Evolutionary conservation across 2,329 filamentous ascomycete species (phyloP).

Genomic region (Fusarium liriodendri): DNA sequence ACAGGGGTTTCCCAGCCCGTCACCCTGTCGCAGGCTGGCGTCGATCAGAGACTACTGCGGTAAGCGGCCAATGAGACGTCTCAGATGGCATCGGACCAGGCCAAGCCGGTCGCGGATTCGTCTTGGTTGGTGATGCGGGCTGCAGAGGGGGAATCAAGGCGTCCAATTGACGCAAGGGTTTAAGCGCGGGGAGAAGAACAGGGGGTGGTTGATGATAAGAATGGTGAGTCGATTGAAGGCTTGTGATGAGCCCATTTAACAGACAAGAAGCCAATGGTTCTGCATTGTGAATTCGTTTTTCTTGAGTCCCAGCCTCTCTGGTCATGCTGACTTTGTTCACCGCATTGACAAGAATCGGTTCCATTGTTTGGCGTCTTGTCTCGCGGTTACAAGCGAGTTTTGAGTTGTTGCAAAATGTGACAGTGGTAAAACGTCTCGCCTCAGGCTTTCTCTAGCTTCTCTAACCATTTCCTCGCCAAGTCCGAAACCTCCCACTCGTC

Average conservation of each 20-base stretch:
- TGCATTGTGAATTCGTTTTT: neutral
- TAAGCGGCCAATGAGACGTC: conserved; percentile 15
- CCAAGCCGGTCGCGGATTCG: conserved; percentile 36
- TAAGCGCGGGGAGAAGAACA: conserved; percentile 27
- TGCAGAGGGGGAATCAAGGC: neutral
- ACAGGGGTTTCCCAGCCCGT: conserved; percentile 32
- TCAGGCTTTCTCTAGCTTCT: neutral
- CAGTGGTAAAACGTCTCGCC: conserved; percentile 25
- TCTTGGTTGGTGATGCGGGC: conserved; percentile 33
- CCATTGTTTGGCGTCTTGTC: neutral
- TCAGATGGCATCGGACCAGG: conserved; percentile 22
- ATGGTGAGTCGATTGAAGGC: conserved; percentile 16
- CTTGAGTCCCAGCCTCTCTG: neutral
- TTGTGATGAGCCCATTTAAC: conserved; percentile 10
- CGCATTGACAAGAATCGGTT: neutral
- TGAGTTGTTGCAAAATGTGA: conserved; percentile 18
- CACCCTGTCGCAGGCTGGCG: conserved; percentile 34
- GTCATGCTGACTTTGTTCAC: neutral
- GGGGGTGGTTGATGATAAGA: no score
- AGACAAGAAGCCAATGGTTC: neutral
- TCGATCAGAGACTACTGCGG: conserved; percentile 7
- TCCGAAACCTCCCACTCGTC: conserved; percentile 7
- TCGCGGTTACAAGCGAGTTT: conserved; percentile 8
- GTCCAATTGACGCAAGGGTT: conserved; percentile 20
- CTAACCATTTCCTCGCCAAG: conserved; percentile 6